These are phyloP conservation scores for Hyphochytrium catenoides DNA, from an alignment of 352 stramenopile species.

Conservation along the genomic window DNA sequence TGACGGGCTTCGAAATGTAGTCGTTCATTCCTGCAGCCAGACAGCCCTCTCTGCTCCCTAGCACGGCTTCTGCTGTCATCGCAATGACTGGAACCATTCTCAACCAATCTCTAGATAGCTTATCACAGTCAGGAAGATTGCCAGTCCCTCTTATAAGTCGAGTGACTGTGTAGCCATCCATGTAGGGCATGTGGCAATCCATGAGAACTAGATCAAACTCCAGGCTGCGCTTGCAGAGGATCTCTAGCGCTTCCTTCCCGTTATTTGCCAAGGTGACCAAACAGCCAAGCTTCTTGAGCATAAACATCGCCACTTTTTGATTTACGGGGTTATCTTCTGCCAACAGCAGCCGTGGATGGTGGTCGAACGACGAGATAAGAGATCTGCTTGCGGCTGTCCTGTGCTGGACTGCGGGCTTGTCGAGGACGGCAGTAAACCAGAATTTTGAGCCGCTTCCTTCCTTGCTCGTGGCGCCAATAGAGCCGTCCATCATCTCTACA, in stretches of 20 bases:
- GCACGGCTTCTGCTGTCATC: slow-evolving; percentile 60
- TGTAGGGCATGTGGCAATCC: slow-evolving; percentile 64
- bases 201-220: slow-evolving; percentile 49
- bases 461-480: slow-evolving; percentile 36
- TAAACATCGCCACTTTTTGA: slow-evolving; percentile 66
- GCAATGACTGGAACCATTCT: slow-evolving; percentile 56
- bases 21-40: slow-evolving; percentile 56
- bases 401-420: no score
- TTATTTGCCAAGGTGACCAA: slow-evolving; percentile 43
- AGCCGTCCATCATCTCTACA: slow-evolving; percentile 35
- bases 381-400: no score
- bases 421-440: slow-evolving; percentile 50
- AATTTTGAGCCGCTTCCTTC: slow-evolving; percentile 42
- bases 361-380: no score
- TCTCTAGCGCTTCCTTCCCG: slow-evolving; percentile 28
- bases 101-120: no score
- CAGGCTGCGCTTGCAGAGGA: slow-evolving; percentile 42
- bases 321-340: slow-evolving; percentile 70
- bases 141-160: slow-evolving; percentile 37
- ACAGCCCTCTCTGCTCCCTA: slow-evolving; percentile 45
- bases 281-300: slow-evolving; percentile 37
- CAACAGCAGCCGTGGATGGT: slow-evolving; percentile 37
- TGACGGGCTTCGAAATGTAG: slow-evolving; percentile 62
- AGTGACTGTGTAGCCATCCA: slow-evolving; percentile 50
- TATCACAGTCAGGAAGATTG: slow-evolving; percentile 27